A percentile compares a stretch with the other conserved stretches of the same genome.
Evolutionary conservation across 176 grass and related monocot species (phyloP).

Genomic region (Pontederia paniculata): DNA sequence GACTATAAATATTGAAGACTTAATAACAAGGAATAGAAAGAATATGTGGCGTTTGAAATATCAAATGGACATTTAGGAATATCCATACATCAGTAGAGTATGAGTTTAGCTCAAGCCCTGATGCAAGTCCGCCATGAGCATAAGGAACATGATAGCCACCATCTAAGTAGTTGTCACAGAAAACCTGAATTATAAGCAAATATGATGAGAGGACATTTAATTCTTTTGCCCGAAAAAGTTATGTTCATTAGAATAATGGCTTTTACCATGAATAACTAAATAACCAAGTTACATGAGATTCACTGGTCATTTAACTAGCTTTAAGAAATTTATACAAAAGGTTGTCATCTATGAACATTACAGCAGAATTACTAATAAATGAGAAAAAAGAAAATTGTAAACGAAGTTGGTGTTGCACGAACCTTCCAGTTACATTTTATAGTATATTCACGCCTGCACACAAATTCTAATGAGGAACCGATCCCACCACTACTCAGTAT

Average conservation of each 20-base stretch:
- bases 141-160: constrained; percentile 98
- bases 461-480: constrained; percentile 50
- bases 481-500: constrained; percentile 57
- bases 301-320: too few relatives aligned
- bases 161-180: constrained; percentile 97
- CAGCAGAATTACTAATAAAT: constrained; percentile 2
- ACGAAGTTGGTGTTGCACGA: background rate
- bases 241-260: background rate
- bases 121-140: constrained; percentile 81
- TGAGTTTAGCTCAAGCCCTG: constrained; percentile 75
- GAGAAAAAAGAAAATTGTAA: background rate
- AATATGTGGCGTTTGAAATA: background rate
- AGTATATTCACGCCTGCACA: constrained; percentile 81
- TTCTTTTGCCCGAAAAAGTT: background rate
- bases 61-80: background rate
- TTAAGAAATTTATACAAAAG: too few relatives aligned
- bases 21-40: background rate
- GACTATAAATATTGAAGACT: background rate
- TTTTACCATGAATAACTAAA: too few relatives aligned
- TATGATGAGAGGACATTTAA: background rate
- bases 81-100: constrained; percentile 63
- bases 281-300: too few relatives aligned
- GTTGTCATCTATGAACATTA: background rate
- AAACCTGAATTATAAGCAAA: constrained; percentile 43
- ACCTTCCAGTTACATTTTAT: constrained; percentile 99